Evolutionary conservation across 139 green algal species (phyloP).

Genomic region (Spirogloea muscicola): DNA sequence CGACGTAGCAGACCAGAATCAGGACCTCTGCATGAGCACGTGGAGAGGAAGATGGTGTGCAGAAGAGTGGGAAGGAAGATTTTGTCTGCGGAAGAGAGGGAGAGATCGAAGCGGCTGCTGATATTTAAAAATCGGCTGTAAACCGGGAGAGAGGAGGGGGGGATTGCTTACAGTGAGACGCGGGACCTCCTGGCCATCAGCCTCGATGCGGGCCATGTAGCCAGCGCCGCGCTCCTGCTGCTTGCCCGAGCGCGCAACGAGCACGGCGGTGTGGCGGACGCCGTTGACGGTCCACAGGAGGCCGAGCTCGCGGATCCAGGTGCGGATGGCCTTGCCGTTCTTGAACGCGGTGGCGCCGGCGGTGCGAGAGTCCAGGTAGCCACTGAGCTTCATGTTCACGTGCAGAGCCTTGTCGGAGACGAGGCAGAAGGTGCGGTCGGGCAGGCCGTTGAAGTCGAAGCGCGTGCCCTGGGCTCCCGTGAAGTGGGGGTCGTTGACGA

Average conservation of each 20-base stretch:
- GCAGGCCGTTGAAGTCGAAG: slow-evolving; percentile 43
- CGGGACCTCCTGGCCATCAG: slow-evolving; percentile 22
- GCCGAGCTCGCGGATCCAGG: slow-evolving; percentile 30
- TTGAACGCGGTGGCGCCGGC: slow-evolving; percentile 1
- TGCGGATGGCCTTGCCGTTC: slow-evolving; percentile 29
- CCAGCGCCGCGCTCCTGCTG: slow-evolving; percentile 25
- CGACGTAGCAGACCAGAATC: too few species aligned
- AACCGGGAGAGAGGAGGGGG: too few species aligned
- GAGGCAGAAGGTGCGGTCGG: slow-evolving; percentile 32
- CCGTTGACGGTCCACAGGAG: slow-evolving; percentile 9
- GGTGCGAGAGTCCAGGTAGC: slow-evolving; percentile 15
- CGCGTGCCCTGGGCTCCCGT: slow-evolving; percentile 19
- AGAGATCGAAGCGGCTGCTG: too few species aligned
- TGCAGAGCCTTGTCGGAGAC: slow-evolving; percentile 25
- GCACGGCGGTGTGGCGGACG: slow-evolving; percentile 10
- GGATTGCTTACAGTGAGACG: too few species aligned
- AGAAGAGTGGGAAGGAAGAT: too few species aligned
- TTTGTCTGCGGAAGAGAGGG: too few species aligned
- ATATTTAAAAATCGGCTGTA: too few species aligned
- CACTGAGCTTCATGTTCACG: slow-evolving; percentile 37
- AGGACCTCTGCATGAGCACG: too few species aligned
- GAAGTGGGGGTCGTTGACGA: slow-evolving; percentile 37
- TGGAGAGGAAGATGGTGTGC: too few species aligned
- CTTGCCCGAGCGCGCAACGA: slow-evolving; percentile 13
- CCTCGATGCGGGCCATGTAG: slow-evolving; percentile 20